Percentiles rank a stretch among this genome's conserved stretches.
phyloP scores from a whole-genome alignment of 2,329 filamentous ascomycete species.

The Xylaria sp. region DNA sequence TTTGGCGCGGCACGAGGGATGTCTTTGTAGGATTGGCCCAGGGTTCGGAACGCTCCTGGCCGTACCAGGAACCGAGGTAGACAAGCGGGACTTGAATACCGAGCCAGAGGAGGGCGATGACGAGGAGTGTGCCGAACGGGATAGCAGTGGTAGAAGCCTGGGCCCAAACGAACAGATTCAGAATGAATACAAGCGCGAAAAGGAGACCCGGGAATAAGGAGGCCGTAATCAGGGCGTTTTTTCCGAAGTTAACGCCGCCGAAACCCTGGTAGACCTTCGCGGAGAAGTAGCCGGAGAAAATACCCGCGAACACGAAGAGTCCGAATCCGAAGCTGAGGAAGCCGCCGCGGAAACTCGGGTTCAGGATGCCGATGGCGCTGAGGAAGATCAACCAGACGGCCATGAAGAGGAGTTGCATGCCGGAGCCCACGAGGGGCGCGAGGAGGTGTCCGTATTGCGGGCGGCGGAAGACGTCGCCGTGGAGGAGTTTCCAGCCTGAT shows the following conservation, averaged over 20 bases:
- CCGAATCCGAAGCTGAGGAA: slow-evolving; percentile 81
- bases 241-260: slow-evolving; percentile 66
- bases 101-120: slow-evolving; percentile 71
- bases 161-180: slow-evolving; percentile 87
- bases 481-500: slow-evolving; percentile 82
- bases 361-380: slow-evolving; percentile 71
- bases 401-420: slow-evolving; percentile 84
- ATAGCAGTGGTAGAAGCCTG: slow-evolving; percentile 84
- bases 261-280: slow-evolving; percentile 79
- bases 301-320: slow-evolving; percentile 74
- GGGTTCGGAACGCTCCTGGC: slow-evolving; percentile 58
- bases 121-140: slow-evolving; percentile 72
- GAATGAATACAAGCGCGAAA: slow-evolving; percentile 68
- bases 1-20: slow-evolving; percentile 62
- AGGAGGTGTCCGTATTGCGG: slow-evolving; percentile 66
- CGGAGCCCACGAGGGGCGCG: slow-evolving; percentile 76
- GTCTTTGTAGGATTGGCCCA: slow-evolving; percentile 84
- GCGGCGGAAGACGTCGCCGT: slow-evolving; percentile 80
- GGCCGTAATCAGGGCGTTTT: slow-evolving; percentile 73
- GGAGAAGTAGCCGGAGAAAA: slow-evolving; percentile 85
- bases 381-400: slow-evolving; percentile 64
- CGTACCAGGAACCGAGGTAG: slow-evolving; percentile 73
- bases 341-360: slow-evolving; percentile 83
- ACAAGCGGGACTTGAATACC: slow-evolving; percentile 82
- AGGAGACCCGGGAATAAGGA: slow-evolving; percentile 72